A percentile compares a stretch with the other conserved stretches of the same genome.
Evolutionary conservation across 2,329 filamentous ascomycete species (phyloP).

Genomic region (Talaromyces islandicus): DNA sequence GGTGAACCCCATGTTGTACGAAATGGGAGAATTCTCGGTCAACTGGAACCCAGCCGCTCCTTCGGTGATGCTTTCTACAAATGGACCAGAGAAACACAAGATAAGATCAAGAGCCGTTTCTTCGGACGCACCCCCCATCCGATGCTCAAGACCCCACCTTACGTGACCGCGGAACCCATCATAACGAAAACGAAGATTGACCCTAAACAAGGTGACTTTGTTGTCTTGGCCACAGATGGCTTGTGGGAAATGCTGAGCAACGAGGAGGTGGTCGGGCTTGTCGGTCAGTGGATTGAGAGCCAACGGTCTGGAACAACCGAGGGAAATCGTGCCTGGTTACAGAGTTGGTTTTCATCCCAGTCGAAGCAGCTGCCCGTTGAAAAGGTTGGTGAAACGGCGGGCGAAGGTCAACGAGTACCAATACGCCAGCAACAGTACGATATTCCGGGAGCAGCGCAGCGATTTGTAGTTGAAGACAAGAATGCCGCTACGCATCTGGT

Average conservation of each 20-base stretch:
- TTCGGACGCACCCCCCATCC: constrained; percentile 76
- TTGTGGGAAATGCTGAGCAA: constrained; percentile 99
- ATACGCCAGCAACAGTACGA: constrained; percentile 91
- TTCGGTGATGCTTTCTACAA: constrained; percentile 98
- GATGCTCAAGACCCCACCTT: constrained; percentile 82
- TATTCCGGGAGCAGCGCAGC: constrained; percentile 59
- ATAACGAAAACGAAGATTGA: constrained; percentile 89
- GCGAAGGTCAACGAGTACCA: constrained; percentile 69
- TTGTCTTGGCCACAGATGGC: constrained; percentile 94
- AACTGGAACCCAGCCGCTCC: constrained; percentile 84
- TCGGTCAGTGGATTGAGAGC: constrained; percentile 92
- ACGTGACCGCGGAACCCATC: constrained; percentile 93
- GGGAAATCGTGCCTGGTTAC: constrained; percentile 57
- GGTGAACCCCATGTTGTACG: constrained; percentile 80
- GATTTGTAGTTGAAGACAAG: constrained; percentile 93
- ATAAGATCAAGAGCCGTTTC: constrained; percentile 75
- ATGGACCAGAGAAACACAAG: constrained; percentile 80
- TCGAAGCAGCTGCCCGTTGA: constrained; percentile 69
- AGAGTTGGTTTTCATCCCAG: constrained; percentile 57
- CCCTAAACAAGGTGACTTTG: constrained; percentile 84
- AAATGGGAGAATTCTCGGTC: constrained; percentile 85
- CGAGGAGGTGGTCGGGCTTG: constrained; percentile 92
- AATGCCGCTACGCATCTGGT: constrained; percentile 95
- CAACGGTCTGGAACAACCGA: constrained; percentile 46
- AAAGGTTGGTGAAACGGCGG: constrained; percentile 42